Evolutionary conservation across 2,329 filamentous ascomycete species (phyloP), one percentile per base, ranked within the genome.

Genomic region (Clonostachys rhizophaga): DNA sequence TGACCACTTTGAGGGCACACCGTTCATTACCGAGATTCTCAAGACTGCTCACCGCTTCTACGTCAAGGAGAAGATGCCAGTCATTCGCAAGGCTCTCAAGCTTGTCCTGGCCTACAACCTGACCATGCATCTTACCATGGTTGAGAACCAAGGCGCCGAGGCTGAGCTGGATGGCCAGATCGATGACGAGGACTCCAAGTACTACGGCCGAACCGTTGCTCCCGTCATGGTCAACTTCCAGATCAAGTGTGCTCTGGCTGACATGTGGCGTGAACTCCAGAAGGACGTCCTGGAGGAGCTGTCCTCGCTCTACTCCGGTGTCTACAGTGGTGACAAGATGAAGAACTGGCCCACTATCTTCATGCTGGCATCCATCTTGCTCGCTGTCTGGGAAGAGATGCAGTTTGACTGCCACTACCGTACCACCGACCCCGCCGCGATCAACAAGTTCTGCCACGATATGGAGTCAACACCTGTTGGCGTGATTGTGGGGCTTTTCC

Each of bases 161-260:
- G 83, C 90, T 52, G 71, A 76, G 20, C 76, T 91, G 62, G 78
- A 88, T 47, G 92, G 91, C 54, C 86, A 89, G 71, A 92, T 97
- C 54, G 84, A 92, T 45, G 88, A 94, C 59, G 83, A 89, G 59
- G 81, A 86, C 46, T 95, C 90, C 55, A 94, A 89, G 65, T 96
- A 87, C 76, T 86, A 81, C 58, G 91, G 91, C 61, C 92, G 92
- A 75, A 91, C 87, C 35, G 84, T 96, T 52, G 92, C 92, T 14
- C 92, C 92, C 12, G 91, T 96, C 63, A 95, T 97, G 91, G 95
- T 97, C 81, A 97, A 96, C 76, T 96, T 96, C 81, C 90, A 96
- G 74, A 91, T 97, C 76, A 97, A 97, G 80, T 94, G 89, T 60
- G 91, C 91, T 47, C 85, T 97, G 71, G 92, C 91, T 55, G 91